Evolutionary conservation across 805 yeast species (phyloP), one percentile per base, ranked within the genome.

Genomic region (Yarrowia bubula): DNA sequence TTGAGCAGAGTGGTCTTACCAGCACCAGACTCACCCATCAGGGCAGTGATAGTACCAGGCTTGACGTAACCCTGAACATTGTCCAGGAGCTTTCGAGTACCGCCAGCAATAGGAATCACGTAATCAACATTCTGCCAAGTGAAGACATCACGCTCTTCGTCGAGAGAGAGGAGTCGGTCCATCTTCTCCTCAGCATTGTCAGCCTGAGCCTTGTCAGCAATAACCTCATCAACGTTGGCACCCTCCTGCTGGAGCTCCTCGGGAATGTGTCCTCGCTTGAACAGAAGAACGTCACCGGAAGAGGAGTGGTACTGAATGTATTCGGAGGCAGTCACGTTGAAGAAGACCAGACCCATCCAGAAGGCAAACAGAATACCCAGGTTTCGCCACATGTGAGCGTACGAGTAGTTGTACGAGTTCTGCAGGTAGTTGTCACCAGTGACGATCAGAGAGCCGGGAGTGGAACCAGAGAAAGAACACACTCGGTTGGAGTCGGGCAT

Each of bases 11-110:
- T 89, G 31, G 95, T 88, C 72, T 88, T 88, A 78, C 95, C 95
- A 51, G 95, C 95, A 78, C 95, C 95, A 38, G 93, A 88, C 63
- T 87, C 89, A 71, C 95, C 95, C 92, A 88, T 88, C 66, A 88
- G 79, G 5, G 93, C 93, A 46, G 92, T 88, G 75, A 88, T 79
- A 66, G 89, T 87, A 70, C 93, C 93, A 17, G 93, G 93, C 71
- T 85, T 86, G 65, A 87, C 90, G 80, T 86, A 88, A 58, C 93
- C 93, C 70, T 83, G 84, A 53, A 84, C 83, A 71, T 80, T 78
- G 68, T 81, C 76, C 64, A 84, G 75, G 39, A 76, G 70, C 57
- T 76, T 70, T 53, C 82, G 72, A 4, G 73, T 67, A 47, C 74
- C 75, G 3, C 78, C 78, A 31, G 68, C 64, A 57, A 79, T 69